Evolutionary conservation across 495 filamentous ascomycete species (phyloP).

Genomic region (Penicillium dipodomyicola): DNA sequence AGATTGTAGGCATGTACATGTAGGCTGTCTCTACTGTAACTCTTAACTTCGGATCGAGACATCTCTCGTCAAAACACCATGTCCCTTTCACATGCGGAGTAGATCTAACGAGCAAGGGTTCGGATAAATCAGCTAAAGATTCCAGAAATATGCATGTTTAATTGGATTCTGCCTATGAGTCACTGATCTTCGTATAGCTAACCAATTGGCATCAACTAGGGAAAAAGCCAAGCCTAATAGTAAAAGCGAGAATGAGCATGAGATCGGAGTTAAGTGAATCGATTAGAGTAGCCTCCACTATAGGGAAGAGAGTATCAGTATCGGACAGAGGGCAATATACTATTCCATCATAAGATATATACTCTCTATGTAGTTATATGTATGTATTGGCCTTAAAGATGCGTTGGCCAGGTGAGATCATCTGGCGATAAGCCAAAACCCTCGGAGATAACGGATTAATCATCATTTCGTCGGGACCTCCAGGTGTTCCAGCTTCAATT

Average conservation of each 20-base stretch:
- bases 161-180: background rate
- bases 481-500: background rate
- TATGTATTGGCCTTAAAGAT: too few species aligned
- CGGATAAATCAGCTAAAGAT: too few species aligned
- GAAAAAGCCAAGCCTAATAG: background rate
- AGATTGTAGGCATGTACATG: too few species aligned
- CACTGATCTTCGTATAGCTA: background rate
- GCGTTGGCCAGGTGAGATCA: constrained; percentile 9
- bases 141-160: too few species aligned
- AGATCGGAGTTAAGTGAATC: background rate
- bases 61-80: too few species aligned
- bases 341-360: background rate
- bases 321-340: too few species aligned
- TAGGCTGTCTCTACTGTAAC: too few species aligned
- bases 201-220: background rate
- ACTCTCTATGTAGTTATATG: background rate
- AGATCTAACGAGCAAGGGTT: too few species aligned
- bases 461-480: background rate
- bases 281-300: background rate
- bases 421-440: constrained; percentile 14
- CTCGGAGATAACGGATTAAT: constrained; percentile 18
- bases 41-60: too few species aligned
- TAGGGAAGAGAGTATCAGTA: background rate
- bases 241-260: background rate
- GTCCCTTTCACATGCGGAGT: too few species aligned